Conservation (phyloP, 208 protist genomes). For the Trypanosoma avium region DNA sequence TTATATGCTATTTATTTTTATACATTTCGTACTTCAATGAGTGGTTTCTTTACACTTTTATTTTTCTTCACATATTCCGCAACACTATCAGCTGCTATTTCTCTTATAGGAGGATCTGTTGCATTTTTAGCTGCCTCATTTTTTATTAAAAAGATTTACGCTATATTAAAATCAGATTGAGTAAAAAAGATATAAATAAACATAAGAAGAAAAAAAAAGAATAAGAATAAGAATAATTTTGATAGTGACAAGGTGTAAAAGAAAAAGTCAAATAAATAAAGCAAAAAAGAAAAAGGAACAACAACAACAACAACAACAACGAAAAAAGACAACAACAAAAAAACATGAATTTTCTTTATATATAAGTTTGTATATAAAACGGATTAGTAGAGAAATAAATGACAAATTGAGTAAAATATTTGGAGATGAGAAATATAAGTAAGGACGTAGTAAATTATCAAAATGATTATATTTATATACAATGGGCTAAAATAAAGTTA, state of each 20-base stretch:
- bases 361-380: no score
- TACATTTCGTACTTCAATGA: conserved; percentile 87
- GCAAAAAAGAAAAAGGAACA: no score
- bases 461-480: no score
- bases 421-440: no score
- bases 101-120: conserved; percentile 40
- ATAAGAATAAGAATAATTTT: neutral
- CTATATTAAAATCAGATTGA: conserved; percentile 48
- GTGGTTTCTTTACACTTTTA: conserved; percentile 82
- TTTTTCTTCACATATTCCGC: conserved; percentile 91
- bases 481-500: no score
- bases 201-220: neutral
- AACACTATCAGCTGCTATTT: conserved; percentile 23
- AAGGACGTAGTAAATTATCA: no score
- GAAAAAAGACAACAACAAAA: conserved; percentile 2
- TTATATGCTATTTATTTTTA: conserved; percentile 94
- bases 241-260: no score
- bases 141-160: conserved; percentile 58
- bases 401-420: no score
- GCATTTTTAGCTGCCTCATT: conserved; percentile 37
- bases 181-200: neutral
- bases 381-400: no score
- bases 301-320: no score
- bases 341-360: no score
- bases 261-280: no score